Percentiles rank a stretch among this genome's conserved stretches.
These are phyloP conservation scores for Penicillium fimorum DNA, from an alignment of 495 filamentous ascomycete species.

Conservation along the genomic window DNA sequence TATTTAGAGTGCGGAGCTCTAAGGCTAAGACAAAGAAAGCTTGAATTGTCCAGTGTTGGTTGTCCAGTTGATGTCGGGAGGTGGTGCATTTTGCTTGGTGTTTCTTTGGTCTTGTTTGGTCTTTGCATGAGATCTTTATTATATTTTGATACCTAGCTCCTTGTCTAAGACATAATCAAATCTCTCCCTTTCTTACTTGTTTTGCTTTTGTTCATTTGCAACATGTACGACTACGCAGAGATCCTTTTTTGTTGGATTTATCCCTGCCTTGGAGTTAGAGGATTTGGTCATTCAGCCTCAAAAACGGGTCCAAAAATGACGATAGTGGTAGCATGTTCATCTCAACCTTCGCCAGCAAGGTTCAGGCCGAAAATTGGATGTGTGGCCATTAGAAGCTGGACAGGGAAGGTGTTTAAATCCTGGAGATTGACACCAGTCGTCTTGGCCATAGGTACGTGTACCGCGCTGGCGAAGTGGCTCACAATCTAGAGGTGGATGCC, in stretches of 20 bases:
- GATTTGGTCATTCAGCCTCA: too few relatives aligned
- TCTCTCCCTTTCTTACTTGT: background rate
- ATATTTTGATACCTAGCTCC: background rate
- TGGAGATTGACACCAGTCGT: too few relatives aligned
- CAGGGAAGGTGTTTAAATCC: too few relatives aligned
- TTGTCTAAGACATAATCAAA: background rate
- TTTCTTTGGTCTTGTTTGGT: background rate
- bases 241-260: background rate
- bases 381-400: too few relatives aligned
- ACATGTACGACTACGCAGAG: background rate
- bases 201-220: background rate
- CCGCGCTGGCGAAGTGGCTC: too few relatives aligned
- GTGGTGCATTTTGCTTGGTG: background rate
- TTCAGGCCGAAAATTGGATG: too few relatives aligned
- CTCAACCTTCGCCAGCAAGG: too few relatives aligned
- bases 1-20: constrained; percentile 52
- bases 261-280: too few relatives aligned
- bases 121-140: background rate
- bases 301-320: too few relatives aligned
- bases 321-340: too few relatives aligned
- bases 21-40: constrained; percentile 19
- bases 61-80: background rate
- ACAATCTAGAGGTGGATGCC: too few relatives aligned
- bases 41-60: constrained; percentile 8
- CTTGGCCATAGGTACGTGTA: too few relatives aligned